These are phyloP conservation scores for Ustilago curta DNA, from an alignment of 1,284 basidiomycete genomes.

Conservation along the genomic window DNA sequence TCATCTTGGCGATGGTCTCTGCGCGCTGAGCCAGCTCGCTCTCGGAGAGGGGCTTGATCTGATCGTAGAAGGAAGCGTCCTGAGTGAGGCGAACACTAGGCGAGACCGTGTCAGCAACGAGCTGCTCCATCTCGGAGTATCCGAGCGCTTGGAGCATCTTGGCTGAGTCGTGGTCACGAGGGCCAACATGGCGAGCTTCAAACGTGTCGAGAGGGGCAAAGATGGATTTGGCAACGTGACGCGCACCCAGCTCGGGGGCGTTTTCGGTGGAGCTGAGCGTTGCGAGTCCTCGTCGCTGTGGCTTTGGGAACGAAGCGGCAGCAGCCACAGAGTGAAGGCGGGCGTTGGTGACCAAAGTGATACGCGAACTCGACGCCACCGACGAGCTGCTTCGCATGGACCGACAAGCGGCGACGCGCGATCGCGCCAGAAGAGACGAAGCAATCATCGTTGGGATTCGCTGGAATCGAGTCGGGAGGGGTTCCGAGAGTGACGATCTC, in stretches of 20 bases:
- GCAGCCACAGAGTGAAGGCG: conserved; percentile 9
- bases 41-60: conserved; percentile 78
- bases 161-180: conserved; percentile 56
- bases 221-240: conserved; percentile 55
- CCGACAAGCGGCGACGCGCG: conserved; percentile 33
- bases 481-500: neutral
- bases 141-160: conserved; percentile 64
- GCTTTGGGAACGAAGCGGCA: neutral
- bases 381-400: conserved; percentile 28
- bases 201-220: conserved; percentile 66
- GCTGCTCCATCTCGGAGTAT: conserved; percentile 61
- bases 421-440: conserved; percentile 35
- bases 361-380: conserved; percentile 31
- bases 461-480: neutral
- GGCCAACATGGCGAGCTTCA: conserved; percentile 63
- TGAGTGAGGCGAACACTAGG: conserved; percentile 72
- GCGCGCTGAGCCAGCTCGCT: conserved; percentile 83
- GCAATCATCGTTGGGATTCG: conserved; percentile 23
- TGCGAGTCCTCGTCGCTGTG: conserved; percentile 26
- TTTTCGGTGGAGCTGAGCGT: conserved; percentile 55
- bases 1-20: conserved; percentile 80
- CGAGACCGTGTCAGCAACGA: conserved; percentile 64
- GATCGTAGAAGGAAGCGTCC: conserved; percentile 76
- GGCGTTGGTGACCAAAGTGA: conserved; percentile 8
- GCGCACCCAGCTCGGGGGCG: conserved; percentile 50